Conservation (phyloP, 139 green algal genomes). For the Coelastrella sp. region DNA sequence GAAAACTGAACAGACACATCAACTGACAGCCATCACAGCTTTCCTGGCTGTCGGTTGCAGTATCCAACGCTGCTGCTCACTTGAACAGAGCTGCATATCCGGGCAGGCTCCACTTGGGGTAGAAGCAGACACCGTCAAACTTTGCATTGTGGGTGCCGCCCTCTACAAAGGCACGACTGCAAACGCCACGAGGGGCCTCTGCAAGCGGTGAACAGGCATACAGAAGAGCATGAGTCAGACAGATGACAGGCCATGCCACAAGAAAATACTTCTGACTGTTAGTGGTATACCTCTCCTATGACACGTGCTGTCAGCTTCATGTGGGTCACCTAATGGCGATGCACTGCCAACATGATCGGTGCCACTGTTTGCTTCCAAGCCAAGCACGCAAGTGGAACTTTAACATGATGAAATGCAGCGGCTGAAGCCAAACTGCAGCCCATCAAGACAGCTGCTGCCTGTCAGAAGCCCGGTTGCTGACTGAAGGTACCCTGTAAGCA, state of each 20-base stretch:
- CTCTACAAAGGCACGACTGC: slow-evolving; percentile 87
- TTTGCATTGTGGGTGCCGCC: slow-evolving; percentile 91
- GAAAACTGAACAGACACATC: too few species aligned
- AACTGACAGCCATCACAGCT: not conserved
- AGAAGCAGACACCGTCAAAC: slow-evolving; percentile 89
- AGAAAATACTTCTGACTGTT: too few species aligned
- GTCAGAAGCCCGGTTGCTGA: not conserved
- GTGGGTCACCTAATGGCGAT: too few species aligned
- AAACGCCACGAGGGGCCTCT: slow-evolving; percentile 83
- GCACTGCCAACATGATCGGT: too few species aligned
- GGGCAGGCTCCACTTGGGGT: slow-evolving; percentile 84
- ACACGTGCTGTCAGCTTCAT: too few species aligned
- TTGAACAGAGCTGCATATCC: slow-evolving; percentile 76
- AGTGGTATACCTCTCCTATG: too few species aligned
- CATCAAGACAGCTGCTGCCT: too few species aligned
- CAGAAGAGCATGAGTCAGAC: not conserved
- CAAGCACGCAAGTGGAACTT: too few species aligned
- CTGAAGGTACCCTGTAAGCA: not conserved
- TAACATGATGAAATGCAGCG: too few species aligned
- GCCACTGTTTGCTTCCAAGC: too few species aligned
- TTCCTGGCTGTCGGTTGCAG: not conserved
- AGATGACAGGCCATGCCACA: too few species aligned
- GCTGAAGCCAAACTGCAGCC: too few species aligned
- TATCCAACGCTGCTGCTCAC: not conserved
- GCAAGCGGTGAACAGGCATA: not conserved